Conservation (phyloP, 805 yeast genomes). For the Yarrowia deformans region DNA sequence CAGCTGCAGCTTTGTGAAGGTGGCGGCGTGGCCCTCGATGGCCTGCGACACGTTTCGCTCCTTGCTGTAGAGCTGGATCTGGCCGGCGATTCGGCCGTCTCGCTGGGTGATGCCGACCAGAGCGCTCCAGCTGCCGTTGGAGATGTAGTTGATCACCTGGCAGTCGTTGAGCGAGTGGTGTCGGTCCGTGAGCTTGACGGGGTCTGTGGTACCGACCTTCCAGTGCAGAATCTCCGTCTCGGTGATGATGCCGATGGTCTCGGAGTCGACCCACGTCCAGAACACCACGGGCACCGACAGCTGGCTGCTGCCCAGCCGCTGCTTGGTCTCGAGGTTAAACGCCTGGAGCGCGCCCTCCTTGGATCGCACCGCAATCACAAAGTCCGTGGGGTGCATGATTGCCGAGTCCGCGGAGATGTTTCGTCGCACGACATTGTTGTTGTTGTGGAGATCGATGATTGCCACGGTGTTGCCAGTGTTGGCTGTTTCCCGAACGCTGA, state of each 20-base stretch:
- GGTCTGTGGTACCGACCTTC: constrained; percentile 81
- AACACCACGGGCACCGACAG: constrained; percentile 87
- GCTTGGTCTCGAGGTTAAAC: constrained; percentile 85
- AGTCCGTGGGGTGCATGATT: constrained; percentile 90
- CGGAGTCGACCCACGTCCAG: constrained; percentile 90
- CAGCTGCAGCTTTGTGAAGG: constrained; percentile 77
- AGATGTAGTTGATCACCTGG: constrained; percentile 89
- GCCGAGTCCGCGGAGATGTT: constrained; percentile 98
- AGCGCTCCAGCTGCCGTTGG: constrained; percentile 93
- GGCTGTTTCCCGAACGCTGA: constrained; percentile 54
- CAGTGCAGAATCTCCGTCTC: constrained; percentile 77
- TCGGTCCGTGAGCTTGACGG: constrained; percentile 79
- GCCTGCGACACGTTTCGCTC: constrained; percentile 93
- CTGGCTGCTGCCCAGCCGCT: constrained; percentile 85
- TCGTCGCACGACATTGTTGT: constrained; percentile 82
- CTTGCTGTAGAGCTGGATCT: constrained; percentile 88
- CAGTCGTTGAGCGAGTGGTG: constrained; percentile 76
- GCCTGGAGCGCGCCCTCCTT: constrained; percentile 96
- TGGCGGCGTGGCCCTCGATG: constrained; percentile 96
- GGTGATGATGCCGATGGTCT: constrained; percentile 83
- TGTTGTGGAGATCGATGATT: constrained; percentile 81
- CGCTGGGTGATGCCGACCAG: constrained; percentile 94
- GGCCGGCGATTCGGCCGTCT: constrained; percentile 93
- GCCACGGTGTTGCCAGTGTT: constrained; percentile 78
- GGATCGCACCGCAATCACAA: constrained; percentile 91